Base-by-base conservation (phyloP, 345 rosid species). In the Adansonia digitata region DNA sequence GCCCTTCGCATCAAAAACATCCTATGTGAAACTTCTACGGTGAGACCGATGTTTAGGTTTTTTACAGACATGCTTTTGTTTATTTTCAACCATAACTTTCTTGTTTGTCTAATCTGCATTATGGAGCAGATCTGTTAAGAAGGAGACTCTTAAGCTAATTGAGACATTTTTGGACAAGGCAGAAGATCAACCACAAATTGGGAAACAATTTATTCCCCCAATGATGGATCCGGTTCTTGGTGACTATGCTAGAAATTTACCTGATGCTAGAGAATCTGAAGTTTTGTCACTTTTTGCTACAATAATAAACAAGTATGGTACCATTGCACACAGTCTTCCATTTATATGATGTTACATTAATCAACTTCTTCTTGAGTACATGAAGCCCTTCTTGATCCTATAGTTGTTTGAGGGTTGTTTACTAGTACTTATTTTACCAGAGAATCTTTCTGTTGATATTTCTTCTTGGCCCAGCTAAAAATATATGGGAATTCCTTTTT, bases 211-310 rank as follows among this genome's bases (percentile, higher is more conserved):
- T 85, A 98, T 96, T 74, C 94, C 95, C 27, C 99, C 98, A 31
- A 93, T 96, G 98, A 90, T 93, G 99, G 97, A 90, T 83, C 95
- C 97, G 1, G 94, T 96, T 75, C 99, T 96, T 29, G 95, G 94
- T 70, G 99, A 96, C 73, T 96, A 96, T 81, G 94, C 97, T 2
- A 88, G 99, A 84, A 96, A 96, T 86, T 86, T 96, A 75, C 97
- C 99, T 73, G 99, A 96, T 78, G 99, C 99, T 61, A 93, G 99
- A 81, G 99, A 96, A 83, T 93, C 99, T 2, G 99, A 96, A 88
- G 99, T 93, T 75, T 77, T 96, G 24, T 96, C 99, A 57, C 96
- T 96, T 70, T 96, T 93, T 82, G 97, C 99, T 4, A 96, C 98
- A 52, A 96, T 96, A 79, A 96, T 96, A 84, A 92, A 96, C 86